A percentile compares a stretch with the other conserved stretches of the same genome.
phyloP scores from a whole-genome alignment of 2,329 filamentous ascomycete genomes.

The Aspergillus luchuensis region DNA sequence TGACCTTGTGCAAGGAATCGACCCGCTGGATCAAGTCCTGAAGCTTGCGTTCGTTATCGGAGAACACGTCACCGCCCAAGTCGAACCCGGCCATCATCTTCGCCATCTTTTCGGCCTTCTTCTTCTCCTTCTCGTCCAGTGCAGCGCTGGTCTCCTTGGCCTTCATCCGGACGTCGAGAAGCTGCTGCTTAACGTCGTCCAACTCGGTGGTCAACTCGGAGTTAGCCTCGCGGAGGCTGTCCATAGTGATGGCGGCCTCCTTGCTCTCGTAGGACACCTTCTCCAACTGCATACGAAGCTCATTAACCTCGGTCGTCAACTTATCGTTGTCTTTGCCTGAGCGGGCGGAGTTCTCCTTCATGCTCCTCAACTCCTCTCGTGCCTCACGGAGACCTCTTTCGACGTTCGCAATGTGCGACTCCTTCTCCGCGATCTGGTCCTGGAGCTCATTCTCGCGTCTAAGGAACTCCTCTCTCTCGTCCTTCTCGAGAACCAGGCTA shows the following conservation, averaged over 20 bases:
- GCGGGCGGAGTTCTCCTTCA: conserved; percentile 84
- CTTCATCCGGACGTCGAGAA: conserved; percentile 94
- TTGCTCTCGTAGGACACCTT: conserved; percentile 94
- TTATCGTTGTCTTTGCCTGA: conserved; percentile 88
- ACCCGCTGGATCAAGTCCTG: conserved; percentile 81
- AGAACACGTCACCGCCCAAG: conserved; percentile 87
- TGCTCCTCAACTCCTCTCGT: conserved; percentile 79
- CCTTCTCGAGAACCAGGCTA: conserved; percentile 85
- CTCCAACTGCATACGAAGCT: conserved; percentile 95
- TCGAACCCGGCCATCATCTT: conserved; percentile 99
- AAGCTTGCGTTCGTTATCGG: conserved; percentile 85
- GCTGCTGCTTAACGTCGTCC: conserved; percentile 93
- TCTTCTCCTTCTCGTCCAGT: conserved; percentile 95
- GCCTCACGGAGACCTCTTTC: conserved; percentile 81
- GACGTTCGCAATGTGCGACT: conserved; percentile 73
- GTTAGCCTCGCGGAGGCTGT: conserved; percentile 94
- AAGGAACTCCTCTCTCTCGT: conserved; percentile 94
- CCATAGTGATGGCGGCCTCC: conserved; percentile 96
- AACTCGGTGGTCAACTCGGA: conserved; percentile 86
- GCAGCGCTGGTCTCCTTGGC: conserved; percentile 90
- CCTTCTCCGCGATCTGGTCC: conserved; percentile 92
- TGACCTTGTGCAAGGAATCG: conserved; percentile 75
- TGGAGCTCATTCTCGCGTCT: conserved; percentile 95
- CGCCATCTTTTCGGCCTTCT: conserved; percentile 98
- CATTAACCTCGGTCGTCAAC: conserved; percentile 81